Evolutionary conservation across 225 moss, liverwort and hornwort species (phyloP), one percentile per base, ranked within the genome.

Genomic region (Sphagnum tenellum): DNA sequence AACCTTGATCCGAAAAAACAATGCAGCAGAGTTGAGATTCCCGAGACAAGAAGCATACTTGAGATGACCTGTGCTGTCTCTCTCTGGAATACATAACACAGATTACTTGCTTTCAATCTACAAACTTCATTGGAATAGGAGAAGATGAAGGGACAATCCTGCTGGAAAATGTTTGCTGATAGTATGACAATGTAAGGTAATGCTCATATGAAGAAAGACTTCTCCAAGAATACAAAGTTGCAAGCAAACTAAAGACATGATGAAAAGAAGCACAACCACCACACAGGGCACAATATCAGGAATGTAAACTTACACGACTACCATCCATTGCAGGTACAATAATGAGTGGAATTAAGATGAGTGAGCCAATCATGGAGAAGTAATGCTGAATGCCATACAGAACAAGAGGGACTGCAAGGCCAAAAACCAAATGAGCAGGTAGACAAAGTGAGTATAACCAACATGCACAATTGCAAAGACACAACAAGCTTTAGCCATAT

Each of bases 311-410:
- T 69, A 91, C 90, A 76, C 79, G 82, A 11, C n/a, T 60, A 45
- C 90, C 90, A 62, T 74, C 88, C 66, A 88, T 88, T 4, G 90
- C 90, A 60, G 88, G 90, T 50, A 91, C 88, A 53, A 83, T 81
- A 61, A 91, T 72, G 54, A 86, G 79, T 8, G 90, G 90, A 69
- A 91, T 85, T 55, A 91, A 75, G 66, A 86, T 78, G 12, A 91
- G 76, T 29, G 90, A 91, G 58, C 90, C 90, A 50, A 73, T 79
- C 10, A 91, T 91, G 53, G 90, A 91, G 57, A 91, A 72, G 65
- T 88, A 91, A 67, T 91, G 90, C 71, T 91, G 90, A 51, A 88
- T 68, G 9, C 90, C 88, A 60, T 91, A 91, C 14, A 91, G 69
- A 7, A 91, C 63, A 68, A 91, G 54, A 29, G 90, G 90, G 72